Conservation (phyloP, 768 basidiomycete species). For the Boletales sp. region DNA sequence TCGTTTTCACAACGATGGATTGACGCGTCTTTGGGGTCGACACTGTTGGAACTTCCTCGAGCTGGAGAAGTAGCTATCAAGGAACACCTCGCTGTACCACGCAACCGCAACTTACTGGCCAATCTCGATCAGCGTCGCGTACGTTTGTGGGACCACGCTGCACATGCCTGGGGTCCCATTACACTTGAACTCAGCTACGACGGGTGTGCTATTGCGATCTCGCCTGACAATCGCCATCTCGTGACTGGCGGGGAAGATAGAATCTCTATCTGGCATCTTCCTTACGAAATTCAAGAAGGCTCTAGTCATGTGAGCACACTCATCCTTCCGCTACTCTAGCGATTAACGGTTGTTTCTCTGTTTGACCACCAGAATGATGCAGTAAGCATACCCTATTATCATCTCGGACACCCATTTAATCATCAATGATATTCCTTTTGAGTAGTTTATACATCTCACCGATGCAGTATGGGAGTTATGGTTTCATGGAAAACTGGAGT, state of each 20-base stretch:
- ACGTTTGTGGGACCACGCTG: constrained; percentile 9
- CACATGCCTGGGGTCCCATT: constrained; percentile 1
- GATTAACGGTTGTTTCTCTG: not conserved
- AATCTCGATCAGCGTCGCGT: constrained; percentile 1
- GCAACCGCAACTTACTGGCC: constrained; percentile 3
- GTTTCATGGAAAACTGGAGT: constrained; percentile 1
- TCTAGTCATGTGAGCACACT: not conserved
- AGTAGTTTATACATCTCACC: constrained; percentile 12
- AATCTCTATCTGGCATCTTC: constrained; percentile 13
- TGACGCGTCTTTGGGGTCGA: constrained; percentile 4
- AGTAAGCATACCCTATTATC: not conserved
- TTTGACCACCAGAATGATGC: not conserved
- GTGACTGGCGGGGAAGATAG: constrained; percentile 10
- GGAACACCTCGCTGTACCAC: constrained; percentile 8
- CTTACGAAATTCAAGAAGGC: not conserved
- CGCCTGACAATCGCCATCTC: constrained; percentile 3
- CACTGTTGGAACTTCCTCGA: constrained; percentile 9
- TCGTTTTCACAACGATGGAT: constrained; percentile 11
- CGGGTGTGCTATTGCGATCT: constrained; percentile 8
- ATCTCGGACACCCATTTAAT: not conserved
- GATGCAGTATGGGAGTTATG: not conserved
- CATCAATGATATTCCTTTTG: not conserved
- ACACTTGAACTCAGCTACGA: not conserved
- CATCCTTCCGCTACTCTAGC: not conserved
- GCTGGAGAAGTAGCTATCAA: not conserved